A percentile compares a stretch with the other conserved stretches of the same genome.
These are phyloP conservation scores for Seiridium cupressi DNA, from an alignment of 2,329 filamentous ascomycete genomes.

Conservation along the genomic window DNA sequence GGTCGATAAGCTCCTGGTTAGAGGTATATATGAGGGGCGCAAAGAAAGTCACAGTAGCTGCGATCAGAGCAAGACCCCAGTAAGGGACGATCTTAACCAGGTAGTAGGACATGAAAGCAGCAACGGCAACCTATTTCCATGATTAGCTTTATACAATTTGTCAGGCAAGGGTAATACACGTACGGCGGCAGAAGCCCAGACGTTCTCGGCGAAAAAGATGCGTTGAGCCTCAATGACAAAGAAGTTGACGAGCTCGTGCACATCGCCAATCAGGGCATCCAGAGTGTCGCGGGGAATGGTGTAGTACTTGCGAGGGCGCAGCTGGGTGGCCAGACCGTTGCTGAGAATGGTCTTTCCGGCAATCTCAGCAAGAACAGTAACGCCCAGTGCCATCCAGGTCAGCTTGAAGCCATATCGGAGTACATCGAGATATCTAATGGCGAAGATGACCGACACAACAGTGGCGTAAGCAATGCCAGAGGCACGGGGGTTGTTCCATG, in stretches of 20 bases:
- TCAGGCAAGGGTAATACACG: slow-evolving; percentile 27
- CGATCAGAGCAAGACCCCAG: slow-evolving; percentile 65
- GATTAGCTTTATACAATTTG: neutral
- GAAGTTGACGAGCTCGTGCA: slow-evolving; percentile 70
- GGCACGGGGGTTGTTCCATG: slow-evolving; percentile 68
- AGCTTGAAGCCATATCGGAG: slow-evolving; percentile 65
- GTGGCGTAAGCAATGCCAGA: slow-evolving; percentile 63
- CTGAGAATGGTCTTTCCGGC: slow-evolving; percentile 60
- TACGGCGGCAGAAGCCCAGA: slow-evolving; percentile 58
- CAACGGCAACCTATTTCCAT: slow-evolving; percentile 50
- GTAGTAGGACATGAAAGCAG: slow-evolving; percentile 64
- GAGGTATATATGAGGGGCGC: slow-evolving; percentile 62
- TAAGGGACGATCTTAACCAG: slow-evolving; percentile 68
- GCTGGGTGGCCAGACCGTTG: slow-evolving; percentile 61
- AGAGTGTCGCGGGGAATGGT: slow-evolving; percentile 62
- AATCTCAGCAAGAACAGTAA: slow-evolving; percentile 60
- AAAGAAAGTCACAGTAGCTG: slow-evolving; percentile 59
- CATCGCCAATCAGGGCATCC: slow-evolving; percentile 59
- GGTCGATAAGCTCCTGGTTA: slow-evolving; percentile 70
- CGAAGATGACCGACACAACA: slow-evolving; percentile 59
- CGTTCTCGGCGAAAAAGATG: slow-evolving; percentile 67
- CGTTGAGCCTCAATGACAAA: slow-evolving; percentile 69
- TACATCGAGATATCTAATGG: slow-evolving; percentile 64
- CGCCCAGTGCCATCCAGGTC: slow-evolving; percentile 60
- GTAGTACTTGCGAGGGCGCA: slow-evolving; percentile 67